Evolutionary conservation across 2,329 filamentous ascomycete species (phyloP).

Genomic region (Aspergillus neoniger): DNA sequence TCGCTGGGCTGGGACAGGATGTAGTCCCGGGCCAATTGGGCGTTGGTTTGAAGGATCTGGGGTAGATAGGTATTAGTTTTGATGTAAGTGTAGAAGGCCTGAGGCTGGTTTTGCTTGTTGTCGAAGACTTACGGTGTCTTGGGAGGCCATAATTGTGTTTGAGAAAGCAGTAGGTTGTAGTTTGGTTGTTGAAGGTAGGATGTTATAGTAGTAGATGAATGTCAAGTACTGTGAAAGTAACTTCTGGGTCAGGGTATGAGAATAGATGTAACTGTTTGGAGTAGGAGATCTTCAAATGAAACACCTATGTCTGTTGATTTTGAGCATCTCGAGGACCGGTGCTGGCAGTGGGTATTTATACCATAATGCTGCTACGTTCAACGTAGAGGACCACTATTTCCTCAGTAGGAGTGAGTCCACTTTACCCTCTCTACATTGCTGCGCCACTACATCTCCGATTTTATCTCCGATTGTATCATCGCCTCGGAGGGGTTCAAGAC

Average conservation of each 20-base stretch:
- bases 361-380: background rate
- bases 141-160: background rate
- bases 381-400: background rate
- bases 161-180: too few relatives aligned
- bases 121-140: background rate
- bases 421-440: background rate
- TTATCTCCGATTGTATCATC: background rate
- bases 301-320: background rate
- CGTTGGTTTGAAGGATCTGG: conserved; percentile 11
- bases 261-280: too few relatives aligned
- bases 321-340: background rate
- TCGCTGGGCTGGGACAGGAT: conserved; percentile 23
- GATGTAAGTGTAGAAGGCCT: background rate
- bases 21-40: conserved; percentile 20
- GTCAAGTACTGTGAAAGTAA: too few relatives aligned
- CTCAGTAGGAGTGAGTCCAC: background rate
- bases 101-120: background rate
- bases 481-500: background rate
- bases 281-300: too few relatives aligned
- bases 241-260: too few relatives aligned
- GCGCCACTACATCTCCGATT: background rate
- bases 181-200: background rate
- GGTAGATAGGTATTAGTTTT: background rate
- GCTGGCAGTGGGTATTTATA: background rate
- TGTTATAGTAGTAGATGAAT: too few relatives aligned